Percentiles rank a stretch among this genome's conserved stretches.
These are phyloP conservation scores for Geopyxis carbonaria DNA, from an alignment of 495 filamentous ascomycete species.

Conservation along the genomic window DNA sequence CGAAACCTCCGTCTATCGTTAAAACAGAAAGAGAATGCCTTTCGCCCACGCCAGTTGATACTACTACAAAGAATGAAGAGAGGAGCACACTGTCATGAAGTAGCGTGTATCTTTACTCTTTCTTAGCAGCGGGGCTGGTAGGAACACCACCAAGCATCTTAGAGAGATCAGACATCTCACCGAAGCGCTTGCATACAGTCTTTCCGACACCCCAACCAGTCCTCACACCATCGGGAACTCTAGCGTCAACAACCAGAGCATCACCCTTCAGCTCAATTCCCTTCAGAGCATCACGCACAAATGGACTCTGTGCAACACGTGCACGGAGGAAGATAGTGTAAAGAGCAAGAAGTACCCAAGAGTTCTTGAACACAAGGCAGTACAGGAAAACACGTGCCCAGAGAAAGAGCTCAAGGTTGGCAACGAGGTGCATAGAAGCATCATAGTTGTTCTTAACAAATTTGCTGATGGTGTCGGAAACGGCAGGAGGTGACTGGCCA, in stretches of 20 bases:
- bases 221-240: conserved; percentile 65
- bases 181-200: conserved; percentile 49
- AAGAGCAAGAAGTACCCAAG: conserved; percentile 67
- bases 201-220: conserved; percentile 74
- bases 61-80: no score
- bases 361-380: conserved; percentile 72
- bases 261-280: conserved; percentile 60
- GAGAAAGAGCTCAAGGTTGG: conserved; percentile 56
- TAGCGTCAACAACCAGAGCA: conserved; percentile 65
- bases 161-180: conserved; percentile 60
- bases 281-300: conserved; percentile 66
- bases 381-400: conserved; percentile 66
- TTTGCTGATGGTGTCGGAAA: conserved; percentile 59
- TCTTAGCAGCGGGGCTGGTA: conserved; percentile 30
- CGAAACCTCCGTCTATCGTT: no score
- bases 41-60: no score
- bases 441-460: conserved; percentile 99
- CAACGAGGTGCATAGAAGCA: conserved; percentile 64
- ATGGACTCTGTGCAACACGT: conserved; percentile 74
- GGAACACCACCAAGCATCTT: conserved; percentile 44
- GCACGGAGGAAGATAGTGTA: conserved; percentile 89
- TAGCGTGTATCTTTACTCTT: conserved; percentile 39
- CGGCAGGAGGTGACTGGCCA: conserved; percentile 43
- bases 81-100: no score
- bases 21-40: no score